These are phyloP conservation scores for Leccinum uliginosum DNA, from an alignment of 768 basidiomycete species.

Conservation along the genomic window DNA sequence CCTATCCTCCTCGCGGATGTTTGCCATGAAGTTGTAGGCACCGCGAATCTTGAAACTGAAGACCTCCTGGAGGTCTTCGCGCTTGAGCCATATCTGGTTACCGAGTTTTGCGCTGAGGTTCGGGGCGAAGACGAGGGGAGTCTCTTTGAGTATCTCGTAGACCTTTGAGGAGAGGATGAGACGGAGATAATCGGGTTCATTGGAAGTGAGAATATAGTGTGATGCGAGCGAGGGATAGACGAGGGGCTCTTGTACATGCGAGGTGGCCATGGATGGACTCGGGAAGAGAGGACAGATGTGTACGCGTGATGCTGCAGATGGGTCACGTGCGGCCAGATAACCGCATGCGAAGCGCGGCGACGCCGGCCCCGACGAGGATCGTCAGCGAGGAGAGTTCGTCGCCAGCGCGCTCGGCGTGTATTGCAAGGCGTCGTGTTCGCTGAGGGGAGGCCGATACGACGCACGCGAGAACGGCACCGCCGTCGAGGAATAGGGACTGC, in stretches of 20 bases:
- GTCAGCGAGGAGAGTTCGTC: constrained; percentile 1
- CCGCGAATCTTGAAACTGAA: constrained; percentile 99
- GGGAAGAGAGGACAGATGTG: background rate
- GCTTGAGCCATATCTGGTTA: constrained; percentile 92
- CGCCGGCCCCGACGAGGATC: constrained; percentile 9
- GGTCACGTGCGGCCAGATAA: constrained; percentile 28
- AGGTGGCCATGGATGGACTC: constrained; percentile 37
- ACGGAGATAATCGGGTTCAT: constrained; percentile 82
- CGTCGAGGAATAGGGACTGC: background rate
- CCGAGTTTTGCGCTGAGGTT: constrained; percentile 86
- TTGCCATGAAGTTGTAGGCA: constrained; percentile 98
- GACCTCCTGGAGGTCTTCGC: constrained; percentile 95
- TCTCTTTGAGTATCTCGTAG: constrained; percentile 85
- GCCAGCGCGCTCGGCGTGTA: constrained; percentile 6
- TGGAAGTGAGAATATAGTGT: constrained; percentile 59
- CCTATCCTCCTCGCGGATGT: constrained; percentile 78
- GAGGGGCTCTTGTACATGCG: constrained; percentile 61
- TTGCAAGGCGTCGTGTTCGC: background rate
- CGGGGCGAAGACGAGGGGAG: constrained; percentile 82
- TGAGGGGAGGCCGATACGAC: constrained; percentile 3
- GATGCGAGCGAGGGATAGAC: constrained; percentile 62
- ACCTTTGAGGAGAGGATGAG: constrained; percentile 88
- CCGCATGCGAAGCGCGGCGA: constrained; percentile 11
- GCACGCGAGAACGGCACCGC: background rate
- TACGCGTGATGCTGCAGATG: constrained; percentile 6